Base-by-base conservation (phyloP, 2,329 filamentous ascomycete species). In the Pyrenophora graminea region DNA sequence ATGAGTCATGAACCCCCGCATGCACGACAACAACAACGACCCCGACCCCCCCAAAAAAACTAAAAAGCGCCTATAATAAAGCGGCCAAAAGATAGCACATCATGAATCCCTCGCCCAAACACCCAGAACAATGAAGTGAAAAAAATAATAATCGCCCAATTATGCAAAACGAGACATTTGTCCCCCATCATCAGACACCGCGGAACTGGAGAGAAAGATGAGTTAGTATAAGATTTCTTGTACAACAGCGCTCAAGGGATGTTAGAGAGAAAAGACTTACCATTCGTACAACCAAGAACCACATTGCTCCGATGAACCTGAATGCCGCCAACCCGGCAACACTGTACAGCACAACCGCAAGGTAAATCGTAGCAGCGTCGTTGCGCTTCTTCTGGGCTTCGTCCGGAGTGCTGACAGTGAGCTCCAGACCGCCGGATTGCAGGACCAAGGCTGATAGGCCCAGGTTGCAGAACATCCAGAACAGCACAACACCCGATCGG, bases 391-490 rank as follows among this genome's bases (percentile, higher is more conserved):
- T 43, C 7, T 76, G 70, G 18, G 76, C 69, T 13, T 78, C 72
- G 15, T 78, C 71, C 12, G 66, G 67, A 53, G 58, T 64, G 48
- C 39, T 64, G 21, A 75, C 66, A 4, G 74, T 73, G 13, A 75
- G 64, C 61, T 95, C 86, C 56, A 97, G 74, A 2, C 94, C 93
- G 19, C 89, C 93, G 1, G 90, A 87, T 68, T 89, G 92, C 60
- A 99, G 79, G 6, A 99, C 93, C 2, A 95, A 81, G 0, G 93
- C 93, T 0, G 85, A 86, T 5, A 99, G 84, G 0, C 85, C 91
- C 72, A 99, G 89, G 74, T 99, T 99, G 69, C 87, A 91, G 66
- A 97, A 90, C 82, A 99, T 96, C 94, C 94, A 99, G 60, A 89
- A 85, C 43, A 97, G 79, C 25, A 99, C 94, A 61, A 97, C 92